Evolutionary conservation across 345 rosid species (phyloP).

Genomic region (Hibiscus mutabilis): DNA sequence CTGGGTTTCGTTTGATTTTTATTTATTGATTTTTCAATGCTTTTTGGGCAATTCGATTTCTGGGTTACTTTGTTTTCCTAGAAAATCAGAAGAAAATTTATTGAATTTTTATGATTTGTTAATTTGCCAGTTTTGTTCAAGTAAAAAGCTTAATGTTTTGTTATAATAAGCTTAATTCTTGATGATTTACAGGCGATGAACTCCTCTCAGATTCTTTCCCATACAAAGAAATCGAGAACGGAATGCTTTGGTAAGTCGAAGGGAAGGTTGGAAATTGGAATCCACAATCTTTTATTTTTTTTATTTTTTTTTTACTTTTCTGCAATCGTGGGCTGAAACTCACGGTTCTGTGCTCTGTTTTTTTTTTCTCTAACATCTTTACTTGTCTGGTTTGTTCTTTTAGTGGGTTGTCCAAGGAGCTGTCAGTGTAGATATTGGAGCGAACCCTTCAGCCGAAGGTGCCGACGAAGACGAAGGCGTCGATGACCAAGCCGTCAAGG

Average conservation of each 20-base stretch:
- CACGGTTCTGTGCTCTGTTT: too few species aligned
- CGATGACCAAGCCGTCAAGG: constrained; percentile 71
- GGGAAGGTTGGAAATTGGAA: constrained; percentile 47
- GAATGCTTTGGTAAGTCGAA: constrained; percentile 76
- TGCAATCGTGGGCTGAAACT: too few species aligned
- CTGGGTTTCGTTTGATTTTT: too few species aligned
- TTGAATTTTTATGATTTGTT: neutral
- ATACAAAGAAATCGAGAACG: constrained; percentile 62
- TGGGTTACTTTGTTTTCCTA: neutral
- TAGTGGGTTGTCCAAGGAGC: constrained; percentile 92
- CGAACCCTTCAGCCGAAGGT: constrained; percentile 90
- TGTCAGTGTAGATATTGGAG: constrained; percentile 62
- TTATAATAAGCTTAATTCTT: neutral
- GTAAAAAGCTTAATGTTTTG: too few species aligned
- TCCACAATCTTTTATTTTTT: neutral
- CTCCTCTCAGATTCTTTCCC: constrained; percentile 84
- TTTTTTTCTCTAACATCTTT: too few species aligned
- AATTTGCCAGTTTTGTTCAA: too few species aligned
- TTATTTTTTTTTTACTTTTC: neutral
- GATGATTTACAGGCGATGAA: constrained; percentile 49
- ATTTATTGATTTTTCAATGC: too few species aligned
- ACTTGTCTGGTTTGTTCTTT: neutral
- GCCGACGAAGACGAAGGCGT: constrained; percentile 70
- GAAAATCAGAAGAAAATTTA: neutral
- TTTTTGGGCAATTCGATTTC: neutral